A percentile compares a stretch with the other conserved stretches of the same genome.
These are phyloP conservation scores for Dothideomycetes sp. DNA, from an alignment of 2,329 filamentous ascomycete species.

Conservation along the genomic window DNA sequence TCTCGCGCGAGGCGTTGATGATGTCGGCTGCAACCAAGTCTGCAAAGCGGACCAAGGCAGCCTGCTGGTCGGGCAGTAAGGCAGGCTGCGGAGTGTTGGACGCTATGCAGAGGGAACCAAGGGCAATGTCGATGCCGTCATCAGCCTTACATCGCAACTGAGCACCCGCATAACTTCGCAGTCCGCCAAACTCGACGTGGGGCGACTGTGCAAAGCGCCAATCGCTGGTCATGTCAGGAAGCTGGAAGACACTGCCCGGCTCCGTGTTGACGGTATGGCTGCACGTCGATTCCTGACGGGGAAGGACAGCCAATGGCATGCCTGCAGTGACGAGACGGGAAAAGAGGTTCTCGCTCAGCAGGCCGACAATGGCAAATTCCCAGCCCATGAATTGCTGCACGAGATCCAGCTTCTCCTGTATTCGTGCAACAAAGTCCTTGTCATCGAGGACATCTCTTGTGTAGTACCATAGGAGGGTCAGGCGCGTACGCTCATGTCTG, in stretches of 20 bases:
- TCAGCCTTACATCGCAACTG: constrained; percentile 29
- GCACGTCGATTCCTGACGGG: constrained; percentile 35
- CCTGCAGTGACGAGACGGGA: constrained; percentile 32
- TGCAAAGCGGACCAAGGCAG: constrained; percentile 24
- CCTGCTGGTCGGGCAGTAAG: constrained; percentile 22
- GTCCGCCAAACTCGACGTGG: constrained; percentile 28
- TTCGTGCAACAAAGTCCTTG: constrained; percentile 26
- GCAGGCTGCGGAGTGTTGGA: constrained; percentile 24
- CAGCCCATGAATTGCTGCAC: constrained; percentile 32
- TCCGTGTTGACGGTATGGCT: constrained; percentile 32
- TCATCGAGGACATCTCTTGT: constrained; percentile 29
- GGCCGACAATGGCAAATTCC: constrained; percentile 36
- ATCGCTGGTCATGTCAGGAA: constrained; percentile 31
- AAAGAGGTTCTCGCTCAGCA: constrained; percentile 33
- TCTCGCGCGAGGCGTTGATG: constrained; percentile 24
- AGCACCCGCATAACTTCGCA: constrained; percentile 31
- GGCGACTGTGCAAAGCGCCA: constrained; percentile 34
- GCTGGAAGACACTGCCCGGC: constrained; percentile 24
- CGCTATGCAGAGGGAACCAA: constrained; percentile 34
- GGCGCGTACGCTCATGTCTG: constrained; percentile 24
- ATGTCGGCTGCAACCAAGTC: constrained; percentile 32
- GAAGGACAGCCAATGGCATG: constrained; percentile 30
- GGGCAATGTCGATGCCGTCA: constrained; percentile 26
- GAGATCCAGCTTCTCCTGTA: constrained; percentile 33
- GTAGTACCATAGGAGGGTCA: constrained; percentile 35